phyloP scores from a whole-genome alignment of 2,329 filamentous ascomycete species.

The Dissoconium aciculare region DNA sequence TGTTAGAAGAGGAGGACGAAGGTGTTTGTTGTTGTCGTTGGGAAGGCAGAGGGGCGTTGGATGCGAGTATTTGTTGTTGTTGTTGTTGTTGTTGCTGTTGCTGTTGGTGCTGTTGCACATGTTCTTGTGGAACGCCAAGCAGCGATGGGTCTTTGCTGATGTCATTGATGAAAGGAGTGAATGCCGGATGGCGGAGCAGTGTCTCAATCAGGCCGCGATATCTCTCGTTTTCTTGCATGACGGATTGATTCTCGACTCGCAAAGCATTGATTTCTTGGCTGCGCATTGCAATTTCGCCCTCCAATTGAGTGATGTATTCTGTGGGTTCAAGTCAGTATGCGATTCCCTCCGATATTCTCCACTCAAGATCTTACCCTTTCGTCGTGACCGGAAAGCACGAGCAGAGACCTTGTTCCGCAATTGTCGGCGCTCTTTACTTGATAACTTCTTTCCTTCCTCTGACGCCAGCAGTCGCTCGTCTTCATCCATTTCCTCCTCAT shows the following conservation, averaged over 20 bases:
- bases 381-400: constrained; percentile 88
- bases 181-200: constrained; percentile 41
- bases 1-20: too few species aligned
- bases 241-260: constrained; percentile 52
- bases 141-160: constrained; percentile 27
- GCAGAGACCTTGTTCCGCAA: constrained; percentile 98
- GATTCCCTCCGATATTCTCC: too few species aligned
- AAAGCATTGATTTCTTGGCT: constrained; percentile 71
- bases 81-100: constrained; percentile 15
- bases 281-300: constrained; percentile 73
- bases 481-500: constrained; percentile 97
- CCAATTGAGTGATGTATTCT: constrained; percentile 96
- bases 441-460: constrained; percentile 98
- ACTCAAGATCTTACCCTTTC: constrained; percentile 81
- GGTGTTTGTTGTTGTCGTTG: constrained; percentile 17
- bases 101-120: constrained; percentile 17
- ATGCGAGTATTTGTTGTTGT: constrained; percentile 8
- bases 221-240: constrained; percentile 47
- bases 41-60: constrained; percentile 9
- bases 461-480: constrained; percentile 88
- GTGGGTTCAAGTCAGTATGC: constrained; percentile 34
- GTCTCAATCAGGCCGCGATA: constrained; percentile 58
- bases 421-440: constrained; percentile 89
- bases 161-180: constrained; percentile 33
- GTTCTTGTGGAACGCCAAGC: constrained; percentile 15